Conservation (phyloP, 129 eudicot genomes). For the Ambrosia trifida region DNA sequence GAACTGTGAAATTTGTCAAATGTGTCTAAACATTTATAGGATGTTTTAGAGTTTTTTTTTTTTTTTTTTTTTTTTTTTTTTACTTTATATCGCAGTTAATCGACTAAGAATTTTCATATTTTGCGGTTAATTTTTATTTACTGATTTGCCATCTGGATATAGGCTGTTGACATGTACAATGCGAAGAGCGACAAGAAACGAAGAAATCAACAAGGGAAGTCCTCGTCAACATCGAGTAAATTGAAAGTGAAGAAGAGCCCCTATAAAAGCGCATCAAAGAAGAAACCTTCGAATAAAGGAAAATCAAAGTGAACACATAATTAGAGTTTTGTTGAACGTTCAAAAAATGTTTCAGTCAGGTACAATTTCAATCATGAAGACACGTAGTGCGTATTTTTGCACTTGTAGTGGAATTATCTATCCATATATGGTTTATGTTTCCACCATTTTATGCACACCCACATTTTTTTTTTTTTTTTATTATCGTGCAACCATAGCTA, state of each 20-base stretch:
- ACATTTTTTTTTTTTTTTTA: no score
- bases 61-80: no score
- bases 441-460: neutral
- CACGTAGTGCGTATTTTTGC: neutral
- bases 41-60: no score
- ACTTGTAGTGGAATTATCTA: slow-evolving; percentile 7
- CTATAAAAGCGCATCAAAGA: slow-evolving; percentile 54
- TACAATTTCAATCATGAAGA: neutral
- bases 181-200: slow-evolving; percentile 76
- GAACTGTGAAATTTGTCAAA: no score
- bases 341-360: neutral
- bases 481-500: neutral
- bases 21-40: no score
- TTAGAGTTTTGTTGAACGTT: slow-evolving; percentile 1
- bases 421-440: neutral
- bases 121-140: neutral
- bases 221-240: slow-evolving; percentile 55
- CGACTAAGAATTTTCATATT: neutral
- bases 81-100: neutral
- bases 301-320: slow-evolving; percentile 48
- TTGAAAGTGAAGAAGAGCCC: slow-evolving; percentile 66
- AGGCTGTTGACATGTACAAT: slow-evolving; percentile 94
- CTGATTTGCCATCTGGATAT: slow-evolving; percentile 16
- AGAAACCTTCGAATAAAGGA: slow-evolving; percentile 52
- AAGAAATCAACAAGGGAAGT: slow-evolving; percentile 53